Conservation (phyloP, 768 basidiomycete genomes). For the Dacryopinax primogenitus region DNA sequence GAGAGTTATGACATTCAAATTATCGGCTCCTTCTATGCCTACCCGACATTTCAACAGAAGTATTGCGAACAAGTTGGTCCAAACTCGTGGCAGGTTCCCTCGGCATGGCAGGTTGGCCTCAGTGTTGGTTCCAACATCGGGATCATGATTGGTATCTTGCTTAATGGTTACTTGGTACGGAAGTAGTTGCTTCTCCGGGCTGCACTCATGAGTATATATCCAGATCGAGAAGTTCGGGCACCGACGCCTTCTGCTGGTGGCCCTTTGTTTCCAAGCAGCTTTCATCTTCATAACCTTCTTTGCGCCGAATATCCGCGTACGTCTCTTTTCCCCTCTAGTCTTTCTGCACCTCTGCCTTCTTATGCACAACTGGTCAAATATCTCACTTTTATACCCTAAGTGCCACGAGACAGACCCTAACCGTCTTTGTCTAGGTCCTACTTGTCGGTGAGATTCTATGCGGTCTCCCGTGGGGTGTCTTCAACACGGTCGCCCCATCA, state of each 20-base stretch:
- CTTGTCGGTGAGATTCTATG: constrained; percentile 19
- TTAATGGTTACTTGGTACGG: too few relatives aligned
- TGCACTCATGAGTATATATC: too few relatives aligned
- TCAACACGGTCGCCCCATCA: constrained; percentile 21
- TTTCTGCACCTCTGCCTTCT: too few relatives aligned
- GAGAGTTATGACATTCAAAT: constrained; percentile 9
- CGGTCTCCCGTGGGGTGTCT: constrained; percentile 25
- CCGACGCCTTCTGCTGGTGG: constrained; percentile 23
- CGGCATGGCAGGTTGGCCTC: constrained; percentile 29
- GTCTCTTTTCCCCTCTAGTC: too few relatives aligned
- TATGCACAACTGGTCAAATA: too few relatives aligned
- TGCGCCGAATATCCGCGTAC: background rate
- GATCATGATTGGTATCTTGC: constrained; percentile 17
- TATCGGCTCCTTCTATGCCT: constrained; percentile 18
- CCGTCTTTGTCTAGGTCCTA: constrained; percentile 12
- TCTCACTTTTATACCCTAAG: too few relatives aligned
- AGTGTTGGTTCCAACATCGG: constrained; percentile 23
- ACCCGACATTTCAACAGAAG: constrained; percentile 15
- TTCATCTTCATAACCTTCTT: constrained; percentile 18
- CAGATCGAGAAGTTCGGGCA: constrained; percentile 28
- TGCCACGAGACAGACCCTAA: too few relatives aligned
- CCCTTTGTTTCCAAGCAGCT: constrained; percentile 19
- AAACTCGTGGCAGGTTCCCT: constrained; percentile 25
- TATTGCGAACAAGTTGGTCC: constrained; percentile 15
- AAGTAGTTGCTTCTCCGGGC: too few relatives aligned